A percentile compares a stretch with the other conserved stretches of the same genome.
Conservation (phyloP, 169 alveolate genomes). For the Plasmodium berghei region DNA sequence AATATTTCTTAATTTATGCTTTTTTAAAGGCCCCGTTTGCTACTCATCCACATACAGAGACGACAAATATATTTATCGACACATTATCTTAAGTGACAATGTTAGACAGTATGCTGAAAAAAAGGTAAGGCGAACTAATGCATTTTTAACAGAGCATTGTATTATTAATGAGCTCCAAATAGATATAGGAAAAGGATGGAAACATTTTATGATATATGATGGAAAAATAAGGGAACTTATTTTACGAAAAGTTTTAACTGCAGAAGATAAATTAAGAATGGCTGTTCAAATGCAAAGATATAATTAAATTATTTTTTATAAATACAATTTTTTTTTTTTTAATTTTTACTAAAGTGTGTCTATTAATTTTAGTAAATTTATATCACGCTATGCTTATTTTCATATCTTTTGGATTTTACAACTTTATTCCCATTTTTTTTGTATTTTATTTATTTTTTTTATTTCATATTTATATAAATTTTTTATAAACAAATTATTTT, state of each 20-base stretch:
- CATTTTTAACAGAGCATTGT: constrained; percentile 86
- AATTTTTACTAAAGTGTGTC: not conserved
- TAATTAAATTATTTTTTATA: constrained; percentile 6
- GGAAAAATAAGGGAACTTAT: constrained; percentile 87
- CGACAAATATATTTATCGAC: constrained; percentile 88
- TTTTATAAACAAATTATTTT: not conserved
- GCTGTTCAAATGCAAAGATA: constrained; percentile 47
- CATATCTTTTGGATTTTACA: no score
- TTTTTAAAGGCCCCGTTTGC: constrained; percentile 86
- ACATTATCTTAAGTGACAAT: constrained; percentile 86
- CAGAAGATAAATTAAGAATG: constrained; percentile 76
- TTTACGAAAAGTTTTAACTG: constrained; percentile 79
- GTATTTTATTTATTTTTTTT: not conserved
- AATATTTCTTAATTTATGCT: not conserved
- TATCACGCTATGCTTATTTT: not conserved
- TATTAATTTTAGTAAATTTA: not conserved
- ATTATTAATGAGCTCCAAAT: constrained; percentile 87
- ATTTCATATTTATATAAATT: not conserved
- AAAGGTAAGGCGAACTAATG: constrained; percentile 82
- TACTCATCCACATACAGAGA: constrained; percentile 89
- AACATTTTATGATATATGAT: constrained; percentile 89
- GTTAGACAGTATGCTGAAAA: constrained; percentile 89
- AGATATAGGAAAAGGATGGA: constrained; percentile 90
- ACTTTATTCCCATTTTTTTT: not conserved
- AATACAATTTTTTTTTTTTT: not conserved